These are phyloP conservation scores for Catunica adiposa DNA, from an alignment of 2,329 filamentous ascomycete species.

Conservation along the genomic window DNA sequence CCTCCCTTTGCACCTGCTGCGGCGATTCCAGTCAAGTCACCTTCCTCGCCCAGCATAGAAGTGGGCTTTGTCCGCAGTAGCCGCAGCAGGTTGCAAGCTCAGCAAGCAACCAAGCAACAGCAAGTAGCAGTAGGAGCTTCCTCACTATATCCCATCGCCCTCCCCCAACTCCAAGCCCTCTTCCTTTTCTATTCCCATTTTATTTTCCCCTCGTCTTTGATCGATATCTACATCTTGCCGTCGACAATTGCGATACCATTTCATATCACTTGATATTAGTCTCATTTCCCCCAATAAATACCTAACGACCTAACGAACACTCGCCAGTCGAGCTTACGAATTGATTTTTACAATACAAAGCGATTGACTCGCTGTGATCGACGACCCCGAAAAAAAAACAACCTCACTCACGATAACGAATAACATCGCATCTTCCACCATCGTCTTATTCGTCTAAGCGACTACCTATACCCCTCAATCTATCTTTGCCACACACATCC, in stretches of 20 bases:
- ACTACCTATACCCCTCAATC: no score
- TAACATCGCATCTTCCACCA: background rate
- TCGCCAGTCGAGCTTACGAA: no score
- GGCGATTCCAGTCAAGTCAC: background rate
- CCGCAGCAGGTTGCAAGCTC: no score
- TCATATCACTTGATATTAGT: background rate
- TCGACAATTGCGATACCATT: background rate
- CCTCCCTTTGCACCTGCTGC: background rate
- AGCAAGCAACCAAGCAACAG: no score
- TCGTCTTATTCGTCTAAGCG: no score
- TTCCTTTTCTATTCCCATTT: background rate
- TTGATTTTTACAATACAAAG: no score
- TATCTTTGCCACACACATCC: slow-evolving; percentile 1
- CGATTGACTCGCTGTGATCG: no score
- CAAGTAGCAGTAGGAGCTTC: no score
- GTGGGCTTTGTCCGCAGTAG: no score
- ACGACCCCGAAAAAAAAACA: background rate
- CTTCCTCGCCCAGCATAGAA: background rate
- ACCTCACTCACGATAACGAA: slow-evolving; percentile 1
- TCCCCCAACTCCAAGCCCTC: background rate
- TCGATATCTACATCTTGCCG: background rate
- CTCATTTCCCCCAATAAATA: slow-evolving; percentile 3
- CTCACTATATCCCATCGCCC: background rate
- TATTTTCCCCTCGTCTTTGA: background rate
- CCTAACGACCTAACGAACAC: no score